Conservation (phyloP, 306 rosid genomes). For the Chamaecrista fasciculata region DNA sequence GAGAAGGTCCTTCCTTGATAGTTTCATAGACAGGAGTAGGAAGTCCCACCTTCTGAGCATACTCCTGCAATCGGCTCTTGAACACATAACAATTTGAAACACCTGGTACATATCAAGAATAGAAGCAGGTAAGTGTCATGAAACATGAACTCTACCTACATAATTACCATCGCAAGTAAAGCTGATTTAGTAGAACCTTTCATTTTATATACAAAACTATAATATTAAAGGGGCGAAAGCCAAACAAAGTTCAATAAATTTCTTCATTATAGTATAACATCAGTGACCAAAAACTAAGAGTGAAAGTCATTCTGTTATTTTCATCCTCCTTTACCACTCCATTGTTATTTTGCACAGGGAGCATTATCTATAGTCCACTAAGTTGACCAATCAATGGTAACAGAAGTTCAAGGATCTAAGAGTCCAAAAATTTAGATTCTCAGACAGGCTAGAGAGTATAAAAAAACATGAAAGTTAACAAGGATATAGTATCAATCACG, state of each 20-base stretch:
- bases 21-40: constrained; percentile 91
- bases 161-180: not conserved
- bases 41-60: constrained; percentile 79
- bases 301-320: too few species aligned
- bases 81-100: constrained; percentile 91
- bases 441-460: not conserved
- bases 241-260: not conserved
- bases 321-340: too few species aligned
- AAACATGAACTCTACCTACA: constrained; percentile 9
- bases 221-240: not conserved
- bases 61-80: constrained; percentile 91
- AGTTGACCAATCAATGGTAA: not conserved
- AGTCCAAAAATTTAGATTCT: not conserved
- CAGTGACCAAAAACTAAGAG: too few species aligned
- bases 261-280: not conserved
- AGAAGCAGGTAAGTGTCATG: not conserved
- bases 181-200: not conserved
- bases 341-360: too few species aligned
- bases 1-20: constrained; percentile 91
- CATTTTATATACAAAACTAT: not conserved
- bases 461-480: not conserved
- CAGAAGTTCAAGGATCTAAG: not conserved
- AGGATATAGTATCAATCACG: not conserved
- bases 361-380: not conserved
- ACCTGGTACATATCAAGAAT: constrained; percentile 36